Conservation (phyloP, 2,329 filamentous ascomycete species). For the Exophiala alcalophila region DNA sequence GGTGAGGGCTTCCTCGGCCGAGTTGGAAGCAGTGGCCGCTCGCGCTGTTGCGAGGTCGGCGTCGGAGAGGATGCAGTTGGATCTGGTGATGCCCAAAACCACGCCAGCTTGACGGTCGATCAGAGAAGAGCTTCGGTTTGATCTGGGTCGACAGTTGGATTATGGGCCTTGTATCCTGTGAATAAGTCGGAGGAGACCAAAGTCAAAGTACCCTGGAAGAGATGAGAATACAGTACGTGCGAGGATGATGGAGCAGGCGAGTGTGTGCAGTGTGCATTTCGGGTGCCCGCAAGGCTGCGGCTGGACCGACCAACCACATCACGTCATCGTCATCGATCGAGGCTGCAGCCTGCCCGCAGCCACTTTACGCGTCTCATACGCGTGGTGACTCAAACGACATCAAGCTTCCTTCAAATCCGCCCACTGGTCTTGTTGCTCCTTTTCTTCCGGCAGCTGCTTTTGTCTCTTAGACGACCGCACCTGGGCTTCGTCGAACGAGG, state of each 20-base stretch:
- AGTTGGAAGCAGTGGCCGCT: conserved; percentile 3
- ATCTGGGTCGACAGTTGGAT: neutral
- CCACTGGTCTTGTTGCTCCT: too few relatives aligned
- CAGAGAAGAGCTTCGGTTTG: neutral
- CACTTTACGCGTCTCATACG: conserved; percentile 27
- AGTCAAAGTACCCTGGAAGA: too few relatives aligned
- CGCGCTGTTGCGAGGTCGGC: conserved; percentile 9
- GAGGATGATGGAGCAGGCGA: too few relatives aligned
- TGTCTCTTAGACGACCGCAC: too few relatives aligned
- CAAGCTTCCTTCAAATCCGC: too few relatives aligned
- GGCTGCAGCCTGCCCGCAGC: neutral
- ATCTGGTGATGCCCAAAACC: conserved; percentile 26
- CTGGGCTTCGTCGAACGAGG: too few relatives aligned
- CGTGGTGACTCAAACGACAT: conserved; percentile 4
- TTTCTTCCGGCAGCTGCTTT: too few relatives aligned
- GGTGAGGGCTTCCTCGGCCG: neutral
- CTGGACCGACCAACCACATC: neutral
- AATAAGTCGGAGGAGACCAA: too few relatives aligned
- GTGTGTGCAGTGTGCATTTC: too few relatives aligned
- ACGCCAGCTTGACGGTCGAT: conserved; percentile 30
- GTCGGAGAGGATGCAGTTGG: conserved; percentile 11
- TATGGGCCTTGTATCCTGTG: too few relatives aligned
- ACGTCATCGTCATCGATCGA: conserved; percentile 9
- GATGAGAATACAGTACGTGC: too few relatives aligned
- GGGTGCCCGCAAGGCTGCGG: conserved; percentile 1